A percentile compares a stretch with the other conserved stretches of the same genome.
These are phyloP conservation scores for Trichoderma asperellum DNA, from an alignment of 2,329 filamentous ascomycete genomes.

Conservation along the genomic window DNA sequence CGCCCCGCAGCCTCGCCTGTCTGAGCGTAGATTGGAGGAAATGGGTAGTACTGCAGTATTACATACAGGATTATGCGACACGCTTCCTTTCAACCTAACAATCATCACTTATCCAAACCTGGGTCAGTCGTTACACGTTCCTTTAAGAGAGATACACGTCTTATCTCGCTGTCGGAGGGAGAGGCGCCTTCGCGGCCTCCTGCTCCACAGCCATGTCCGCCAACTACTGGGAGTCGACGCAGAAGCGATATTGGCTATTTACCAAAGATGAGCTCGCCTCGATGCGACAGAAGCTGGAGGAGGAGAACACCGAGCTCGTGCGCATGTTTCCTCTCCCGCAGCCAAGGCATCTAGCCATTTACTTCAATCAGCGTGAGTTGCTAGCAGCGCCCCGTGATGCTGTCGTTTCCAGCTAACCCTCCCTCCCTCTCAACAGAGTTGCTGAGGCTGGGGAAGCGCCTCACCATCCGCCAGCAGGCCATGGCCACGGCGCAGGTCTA, in stretches of 20 bases:
- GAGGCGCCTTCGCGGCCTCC: conserved; percentile 22
- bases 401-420: not conserved
- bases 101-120: not conserved
- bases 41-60: not conserved
- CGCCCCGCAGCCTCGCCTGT: conserved; percentile 27
- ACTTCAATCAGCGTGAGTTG: conserved; percentile 81
- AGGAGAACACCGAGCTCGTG: conserved; percentile 73
- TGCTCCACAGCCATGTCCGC: conserved; percentile 69
- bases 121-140: no score
- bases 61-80: not conserved
- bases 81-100: not conserved
- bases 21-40: conserved; percentile 1
- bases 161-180: not conserved
- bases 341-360: conserved; percentile 81
- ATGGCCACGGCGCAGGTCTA: conserved; percentile 95
- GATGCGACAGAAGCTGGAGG: conserved; percentile 75
- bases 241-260: conserved; percentile 89
- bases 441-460: conserved; percentile 78
- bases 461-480: conserved; percentile 85
- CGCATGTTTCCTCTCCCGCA: conserved; percentile 83
- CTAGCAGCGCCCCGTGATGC: not conserved
- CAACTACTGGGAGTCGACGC: conserved; percentile 96
- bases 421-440: conserved; percentile 60
- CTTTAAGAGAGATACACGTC: not conserved
- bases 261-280: conserved; percentile 77